phyloP scores from a whole-genome alignment of 768 basidiomycete genomes.

The Leccinum barrowsii region DNA sequence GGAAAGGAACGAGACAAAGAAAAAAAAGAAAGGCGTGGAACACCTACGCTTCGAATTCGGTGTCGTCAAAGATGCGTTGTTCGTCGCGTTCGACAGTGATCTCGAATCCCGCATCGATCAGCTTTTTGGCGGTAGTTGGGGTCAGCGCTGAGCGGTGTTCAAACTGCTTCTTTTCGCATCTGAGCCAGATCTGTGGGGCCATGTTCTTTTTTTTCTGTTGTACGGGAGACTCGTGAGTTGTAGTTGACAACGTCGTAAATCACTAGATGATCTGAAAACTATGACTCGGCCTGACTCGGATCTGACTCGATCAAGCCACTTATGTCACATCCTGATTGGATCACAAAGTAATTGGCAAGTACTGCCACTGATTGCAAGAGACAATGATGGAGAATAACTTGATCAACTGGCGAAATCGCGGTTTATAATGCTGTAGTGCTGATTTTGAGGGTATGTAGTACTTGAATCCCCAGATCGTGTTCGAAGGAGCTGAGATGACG shows the following conservation, averaged over 20 bases:
- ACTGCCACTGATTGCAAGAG: no score
- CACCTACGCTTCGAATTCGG: constrained; percentile 87
- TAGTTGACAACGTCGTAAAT: not conserved
- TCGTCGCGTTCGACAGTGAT: constrained; percentile 91
- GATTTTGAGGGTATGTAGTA: no score
- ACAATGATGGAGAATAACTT: no score
- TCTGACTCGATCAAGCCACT: not conserved
- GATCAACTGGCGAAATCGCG: no score
- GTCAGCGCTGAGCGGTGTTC: constrained; percentile 92
- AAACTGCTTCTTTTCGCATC: constrained; percentile 95
- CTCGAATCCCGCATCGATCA: constrained; percentile 87
- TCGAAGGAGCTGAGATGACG: no score
- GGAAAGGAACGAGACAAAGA: no score
- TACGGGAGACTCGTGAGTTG: not conserved
- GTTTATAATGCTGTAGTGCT: no score
- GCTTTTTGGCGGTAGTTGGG: constrained; percentile 82
- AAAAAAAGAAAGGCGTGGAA: constrained; percentile 2
- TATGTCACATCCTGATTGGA: not conserved
- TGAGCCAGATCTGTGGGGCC: constrained; percentile 74
- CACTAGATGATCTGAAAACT: not conserved
- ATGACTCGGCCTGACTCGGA: not conserved
- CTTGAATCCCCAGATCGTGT: no score
- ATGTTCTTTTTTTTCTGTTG: not conserved
- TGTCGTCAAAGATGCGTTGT: constrained; percentile 91
- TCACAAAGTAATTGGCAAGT: no score